Evolutionary conservation across 2,329 filamentous ascomycete species (phyloP).

Genomic region (Colletotrichum sidae): DNA sequence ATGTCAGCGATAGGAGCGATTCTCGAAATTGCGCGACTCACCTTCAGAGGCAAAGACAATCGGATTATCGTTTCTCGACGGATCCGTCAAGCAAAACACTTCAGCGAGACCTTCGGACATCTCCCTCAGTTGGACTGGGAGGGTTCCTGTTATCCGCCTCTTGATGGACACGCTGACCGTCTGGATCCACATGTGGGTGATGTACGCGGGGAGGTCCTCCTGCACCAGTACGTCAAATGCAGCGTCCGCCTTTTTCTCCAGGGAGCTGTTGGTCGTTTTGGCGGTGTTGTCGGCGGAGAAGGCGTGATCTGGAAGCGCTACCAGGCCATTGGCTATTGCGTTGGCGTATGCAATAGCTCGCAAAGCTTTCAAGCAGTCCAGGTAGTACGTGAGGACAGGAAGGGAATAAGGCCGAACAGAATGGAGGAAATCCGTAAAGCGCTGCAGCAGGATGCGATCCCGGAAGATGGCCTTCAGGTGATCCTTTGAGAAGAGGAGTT

Average conservation of each 20-base stretch:
- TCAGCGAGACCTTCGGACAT: conserved; percentile 82
- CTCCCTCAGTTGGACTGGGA: conserved; percentile 72
- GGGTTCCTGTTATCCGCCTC: conserved; percentile 73
- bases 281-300: conserved; percentile 65
- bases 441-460: conserved; percentile 70
- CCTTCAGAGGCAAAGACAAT: conserved; percentile 83
- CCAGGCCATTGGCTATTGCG: conserved; percentile 71
- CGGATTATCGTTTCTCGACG: conserved; percentile 78
- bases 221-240: conserved; percentile 73
- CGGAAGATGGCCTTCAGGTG: conserved; percentile 75
- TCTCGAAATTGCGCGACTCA: conserved; percentile 46
- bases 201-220: conserved; percentile 78
- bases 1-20: neutral
- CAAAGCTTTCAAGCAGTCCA: conserved; percentile 77
- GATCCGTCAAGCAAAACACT: conserved; percentile 82
- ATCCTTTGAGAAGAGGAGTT: conserved; percentile 73
- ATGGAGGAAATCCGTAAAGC: conserved; percentile 76
- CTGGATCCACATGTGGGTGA: conserved; percentile 75
- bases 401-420: conserved; percentile 70
- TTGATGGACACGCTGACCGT: conserved; percentile 78
- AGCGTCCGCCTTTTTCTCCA: conserved; percentile 72
- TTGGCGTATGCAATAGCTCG: conserved; percentile 79
- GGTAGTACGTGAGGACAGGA: conserved; percentile 76
- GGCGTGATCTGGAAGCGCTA: conserved; percentile 64
- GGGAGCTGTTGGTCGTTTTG: conserved; percentile 65